Base-by-base conservation (phyloP, 768 basidiomycete genomes). In the Rubroboletus satanas region DNA sequence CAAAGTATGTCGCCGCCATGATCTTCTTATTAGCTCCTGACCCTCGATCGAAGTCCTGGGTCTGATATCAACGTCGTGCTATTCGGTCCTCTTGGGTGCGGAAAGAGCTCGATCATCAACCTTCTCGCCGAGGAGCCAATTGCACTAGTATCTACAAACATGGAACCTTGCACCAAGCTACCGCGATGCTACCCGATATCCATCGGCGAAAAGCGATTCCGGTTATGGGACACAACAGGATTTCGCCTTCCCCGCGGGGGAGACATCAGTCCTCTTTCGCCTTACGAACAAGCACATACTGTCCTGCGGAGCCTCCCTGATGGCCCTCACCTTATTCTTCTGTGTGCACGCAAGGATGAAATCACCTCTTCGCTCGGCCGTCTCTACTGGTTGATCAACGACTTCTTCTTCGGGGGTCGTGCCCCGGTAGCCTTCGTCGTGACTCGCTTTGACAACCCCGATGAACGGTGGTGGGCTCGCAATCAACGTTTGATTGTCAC, bases 241-340 rank as follows among this genome's bases (percentile, higher is more conserved):
- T 61, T 69, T 46, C 29, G 54, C 38, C 58, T 51, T 21, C 43
- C 58, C 8, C 18, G 35, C 4, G 23, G 41, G 3, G 62, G 45
- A 10, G 36, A 39, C 0, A 36, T 5, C 29, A 45, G 35, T 56
- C 47, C 26, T 23, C 52, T 45, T 33, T 53, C 1, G 17, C 57
- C 49, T 42, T 69, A 59, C n/a, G 52, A 54, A 29, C 51, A 69
- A 28, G 57, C 66, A 4, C 56, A 67, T 39, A 8, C 47, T n/a
- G 46, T 76, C n/a, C 52, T 77, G 45, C 57, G 58, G 28, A 57
- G 33, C 10, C 58, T 74, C 1, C 32, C 36, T 28, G 36, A 49
- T 11, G 73, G 75, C 17, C 59, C 75, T 17, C 65, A 61, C 52
- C 67, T 75, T 14, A 66, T 77, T 74, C 57, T 76, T 5, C 73